These are phyloP conservation scores for Paecilomyces formosus DNA, from an alignment of 2,329 filamentous ascomycete genomes.

Conservation along the genomic window DNA sequence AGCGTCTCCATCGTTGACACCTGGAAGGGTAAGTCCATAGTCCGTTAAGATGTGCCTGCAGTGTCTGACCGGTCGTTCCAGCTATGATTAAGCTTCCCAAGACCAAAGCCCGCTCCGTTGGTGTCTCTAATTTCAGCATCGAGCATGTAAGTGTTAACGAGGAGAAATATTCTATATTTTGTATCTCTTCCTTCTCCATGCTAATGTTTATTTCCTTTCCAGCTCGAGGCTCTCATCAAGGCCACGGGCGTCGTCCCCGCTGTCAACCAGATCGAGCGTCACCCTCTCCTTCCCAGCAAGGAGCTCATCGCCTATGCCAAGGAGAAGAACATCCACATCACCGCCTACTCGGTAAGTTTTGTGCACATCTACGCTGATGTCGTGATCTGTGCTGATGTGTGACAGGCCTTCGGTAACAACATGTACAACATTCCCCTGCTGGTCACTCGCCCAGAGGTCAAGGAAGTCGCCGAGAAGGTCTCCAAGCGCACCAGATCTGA, in stretches of 20 bases:
- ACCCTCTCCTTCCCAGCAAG: constrained; percentile 59
- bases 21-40: constrained; percentile 29
- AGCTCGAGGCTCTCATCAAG: constrained; percentile 49
- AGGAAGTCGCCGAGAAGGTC: constrained; percentile 56
- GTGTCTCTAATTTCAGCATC: constrained; percentile 36
- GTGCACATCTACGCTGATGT: no score
- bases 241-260: constrained; percentile 52
- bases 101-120: constrained; percentile 33
- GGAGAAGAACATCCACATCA: constrained; percentile 52
- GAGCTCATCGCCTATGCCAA: constrained; percentile 51
- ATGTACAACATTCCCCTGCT: constrained; percentile 55
- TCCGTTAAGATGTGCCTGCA: not conserved
- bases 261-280: constrained; percentile 63
- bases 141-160: constrained; percentile 20
- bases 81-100: constrained; percentile 39
- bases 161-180: not conserved
- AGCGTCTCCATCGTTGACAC: constrained; percentile 33
- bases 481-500: constrained; percentile 24
- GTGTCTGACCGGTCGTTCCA: constrained; percentile 1
- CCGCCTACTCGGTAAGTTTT: constrained; percentile 51
- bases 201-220: not conserved
- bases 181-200: not conserved
- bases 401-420: constrained; percentile 50
- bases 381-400: constrained; percentile 1
- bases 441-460: constrained; percentile 54